phyloP scores from a whole-genome alignment of 2,329 filamentous ascomycete genomes.

The Cyphellophora attinorum region DNA sequence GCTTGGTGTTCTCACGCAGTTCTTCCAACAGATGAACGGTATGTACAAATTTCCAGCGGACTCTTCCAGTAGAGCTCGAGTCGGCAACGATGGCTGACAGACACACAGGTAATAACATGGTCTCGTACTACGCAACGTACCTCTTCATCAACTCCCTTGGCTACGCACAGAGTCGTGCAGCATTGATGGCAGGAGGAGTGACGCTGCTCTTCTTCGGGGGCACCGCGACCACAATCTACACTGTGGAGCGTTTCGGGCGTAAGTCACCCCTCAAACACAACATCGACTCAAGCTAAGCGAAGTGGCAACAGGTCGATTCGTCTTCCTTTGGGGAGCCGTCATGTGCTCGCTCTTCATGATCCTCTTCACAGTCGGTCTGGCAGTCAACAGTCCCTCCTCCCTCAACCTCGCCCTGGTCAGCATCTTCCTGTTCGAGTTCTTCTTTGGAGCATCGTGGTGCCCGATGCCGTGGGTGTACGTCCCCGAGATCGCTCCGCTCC shows the following conservation, averaged over 20 bases:
- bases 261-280: too few species aligned
- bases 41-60: constrained; percentile 12
- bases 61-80: too few species aligned
- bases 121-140: constrained; percentile 14
- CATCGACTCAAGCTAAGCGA: too few species aligned
- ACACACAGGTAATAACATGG: constrained; percentile 1
- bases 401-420: constrained; percentile 8
- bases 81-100: not conserved
- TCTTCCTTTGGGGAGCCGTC: constrained; percentile 11
- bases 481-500: constrained; percentile 41
- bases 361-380: constrained; percentile 11
- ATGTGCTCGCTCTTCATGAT: constrained; percentile 10
- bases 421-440: constrained; percentile 12
- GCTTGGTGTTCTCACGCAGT: constrained; percentile 9
- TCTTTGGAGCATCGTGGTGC: constrained; percentile 11
- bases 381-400: constrained; percentile 7
- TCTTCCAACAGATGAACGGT: constrained; percentile 12
- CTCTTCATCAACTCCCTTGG: constrained; percentile 16
- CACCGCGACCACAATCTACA: constrained; percentile 11
- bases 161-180: constrained; percentile 13
- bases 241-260: constrained; percentile 9
- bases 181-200: constrained; percentile 10
- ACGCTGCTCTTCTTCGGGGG: constrained; percentile 10
- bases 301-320: constrained; percentile 6
- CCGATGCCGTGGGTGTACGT: constrained; percentile 25